Evolutionary conservation across 2,329 filamentous ascomycete genomes (phyloP).

Genomic region (Fragosphaeria purpurea): DNA sequence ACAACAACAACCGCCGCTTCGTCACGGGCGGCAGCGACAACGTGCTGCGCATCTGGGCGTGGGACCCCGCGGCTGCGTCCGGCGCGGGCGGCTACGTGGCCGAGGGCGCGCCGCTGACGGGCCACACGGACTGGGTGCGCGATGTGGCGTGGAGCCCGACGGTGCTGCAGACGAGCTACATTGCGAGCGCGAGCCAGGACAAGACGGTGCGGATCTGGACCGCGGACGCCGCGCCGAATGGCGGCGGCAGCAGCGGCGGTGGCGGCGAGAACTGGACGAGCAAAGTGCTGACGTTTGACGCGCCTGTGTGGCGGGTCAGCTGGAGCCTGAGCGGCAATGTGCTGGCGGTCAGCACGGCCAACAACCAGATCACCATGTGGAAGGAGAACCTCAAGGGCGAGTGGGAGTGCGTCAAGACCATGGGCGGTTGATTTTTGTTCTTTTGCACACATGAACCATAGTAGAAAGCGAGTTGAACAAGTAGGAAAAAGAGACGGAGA

Average conservation of each 20-base stretch:
- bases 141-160: slow-evolving; percentile 97
- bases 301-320: slow-evolving; percentile 88
- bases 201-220: slow-evolving; percentile 98
- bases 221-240: slow-evolving; percentile 35
- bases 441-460: not conserved
- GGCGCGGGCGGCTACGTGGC: slow-evolving; percentile 38
- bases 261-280: slow-evolving; percentile 60
- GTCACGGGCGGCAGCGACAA: slow-evolving; percentile 95
- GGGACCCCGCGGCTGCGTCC: slow-evolving; percentile 47
- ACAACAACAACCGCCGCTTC: slow-evolving; percentile 74
- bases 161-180: slow-evolving; percentile 90
- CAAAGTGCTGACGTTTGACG: slow-evolving; percentile 80
- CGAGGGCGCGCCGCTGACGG: slow-evolving; percentile 56
- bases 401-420: slow-evolving; percentile 95
- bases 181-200: slow-evolving; percentile 90
- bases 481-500: too few relatives aligned
- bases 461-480: too few relatives aligned
- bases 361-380: slow-evolving; percentile 97
- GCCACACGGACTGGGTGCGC: slow-evolving; percentile 93
- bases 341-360: slow-evolving; percentile 80
- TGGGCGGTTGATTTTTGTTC: slow-evolving; percentile 34
- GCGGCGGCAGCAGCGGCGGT: slow-evolving; percentile 31
- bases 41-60: slow-evolving; percentile 85
- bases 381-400: slow-evolving; percentile 96
- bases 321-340: slow-evolving; percentile 98